phyloP scores from a whole-genome alignment of 2,329 filamentous ascomycete genomes.

The Ophiostoma triangulosporum region DNA sequence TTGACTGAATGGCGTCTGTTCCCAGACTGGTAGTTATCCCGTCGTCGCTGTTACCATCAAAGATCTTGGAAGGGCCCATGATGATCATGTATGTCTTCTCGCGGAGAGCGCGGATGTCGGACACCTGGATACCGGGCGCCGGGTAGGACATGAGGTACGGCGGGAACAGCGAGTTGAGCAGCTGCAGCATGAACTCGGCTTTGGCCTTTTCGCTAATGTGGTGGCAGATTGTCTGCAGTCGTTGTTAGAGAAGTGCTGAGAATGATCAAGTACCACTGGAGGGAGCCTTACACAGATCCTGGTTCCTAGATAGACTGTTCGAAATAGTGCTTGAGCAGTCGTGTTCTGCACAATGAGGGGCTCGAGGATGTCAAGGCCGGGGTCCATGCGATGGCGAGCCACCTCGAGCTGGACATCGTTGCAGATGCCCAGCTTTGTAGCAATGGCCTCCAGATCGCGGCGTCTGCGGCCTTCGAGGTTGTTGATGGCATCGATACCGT shows the following conservation, averaged over 20 bases:
- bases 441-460: slow-evolving; percentile 9
- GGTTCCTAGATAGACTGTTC: slow-evolving; percentile 10
- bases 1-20: not conserved
- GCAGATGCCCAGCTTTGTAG: slow-evolving; percentile 3
- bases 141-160: slow-evolving; percentile 14
- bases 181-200: slow-evolving; percentile 9
- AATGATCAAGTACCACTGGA: not conserved
- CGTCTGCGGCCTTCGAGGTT: slow-evolving; percentile 10
- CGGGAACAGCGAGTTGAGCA: slow-evolving; percentile 15
- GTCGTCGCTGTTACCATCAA: not conserved
- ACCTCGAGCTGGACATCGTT: slow-evolving; percentile 4
- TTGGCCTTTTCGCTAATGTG: slow-evolving; percentile 5
- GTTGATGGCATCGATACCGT: slow-evolving; percentile 10
- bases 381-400: slow-evolving; percentile 7
- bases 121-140: slow-evolving; percentile 3
- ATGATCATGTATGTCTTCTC: slow-evolving; percentile 7
- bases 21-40: not conserved
- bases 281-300: slow-evolving; percentile 12
- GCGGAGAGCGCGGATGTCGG: slow-evolving; percentile 8
- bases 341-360: slow-evolving; percentile 7
- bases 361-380: slow-evolving; percentile 4
- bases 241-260: not conserved
- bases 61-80: not conserved
- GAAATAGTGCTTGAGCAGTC: slow-evolving; percentile 9
- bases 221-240: slow-evolving; percentile 10